Percentiles rank a stretch among this genome's conserved stretches.
phyloP scores from a whole-genome alignment of 202 grass and related monocot genomes.

The Eragrostis tef region DNA sequence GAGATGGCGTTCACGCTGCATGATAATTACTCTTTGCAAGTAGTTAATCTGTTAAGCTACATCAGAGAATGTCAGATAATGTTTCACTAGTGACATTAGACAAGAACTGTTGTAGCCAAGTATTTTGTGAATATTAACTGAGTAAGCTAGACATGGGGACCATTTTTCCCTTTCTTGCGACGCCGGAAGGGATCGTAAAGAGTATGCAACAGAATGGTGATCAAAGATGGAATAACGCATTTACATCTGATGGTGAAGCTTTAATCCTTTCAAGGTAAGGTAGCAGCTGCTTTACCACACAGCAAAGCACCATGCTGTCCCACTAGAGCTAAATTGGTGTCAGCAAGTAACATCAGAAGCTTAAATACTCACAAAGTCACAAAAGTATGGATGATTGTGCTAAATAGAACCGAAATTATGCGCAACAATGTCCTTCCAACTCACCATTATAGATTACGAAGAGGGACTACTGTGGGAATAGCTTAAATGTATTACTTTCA shows the following conservation, averaged over 20 bases:
- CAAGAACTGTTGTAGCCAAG: constrained; percentile 13
- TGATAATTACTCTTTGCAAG: neutral
- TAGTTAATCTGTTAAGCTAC: constrained; percentile 7
- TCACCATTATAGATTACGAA: neutral
- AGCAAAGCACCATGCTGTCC: constrained; percentile 17
- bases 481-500: constrained; percentile 1
- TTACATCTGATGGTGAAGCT: constrained; percentile 38
- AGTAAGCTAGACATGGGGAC: too few species aligned
- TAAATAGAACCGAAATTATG: constrained; percentile 21
- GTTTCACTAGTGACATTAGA: constrained; percentile 9
- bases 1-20: neutral
- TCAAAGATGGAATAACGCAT: constrained; percentile 39
- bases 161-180: too few species aligned
- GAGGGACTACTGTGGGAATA: neutral
- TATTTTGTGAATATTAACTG: constrained; percentile 33
- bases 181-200: constrained; percentile 12
- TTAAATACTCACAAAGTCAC: constrained; percentile 34
- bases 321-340: constrained; percentile 32
- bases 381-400: neutral
- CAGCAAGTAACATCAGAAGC: constrained; percentile 13
- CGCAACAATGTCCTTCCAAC: neutral
- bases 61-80: neutral
- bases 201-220: neutral
- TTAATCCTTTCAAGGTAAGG: constrained; percentile 50
- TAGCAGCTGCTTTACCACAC: constrained; percentile 37